Percentiles rank a stretch among this genome's conserved stretches.
Evolutionary conservation across 768 basidiomycete genomes (phyloP).

Genomic region (Dentipellis fragilis): DNA sequence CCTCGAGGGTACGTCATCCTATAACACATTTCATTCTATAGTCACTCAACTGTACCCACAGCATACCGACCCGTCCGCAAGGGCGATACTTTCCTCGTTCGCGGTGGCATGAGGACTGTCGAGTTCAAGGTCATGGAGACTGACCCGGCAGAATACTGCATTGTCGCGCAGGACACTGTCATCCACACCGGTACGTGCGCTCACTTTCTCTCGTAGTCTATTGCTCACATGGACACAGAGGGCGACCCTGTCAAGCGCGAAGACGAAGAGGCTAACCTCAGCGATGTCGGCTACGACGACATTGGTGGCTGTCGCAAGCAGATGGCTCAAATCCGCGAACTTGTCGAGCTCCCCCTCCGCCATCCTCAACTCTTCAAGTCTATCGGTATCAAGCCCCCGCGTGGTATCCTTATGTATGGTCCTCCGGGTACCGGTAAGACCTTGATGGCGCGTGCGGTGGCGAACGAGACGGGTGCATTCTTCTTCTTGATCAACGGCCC

Average conservation of each 20-base stretch:
- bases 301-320: conserved; percentile 99
- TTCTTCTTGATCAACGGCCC: conserved; percentile 99
- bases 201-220: not conserved
- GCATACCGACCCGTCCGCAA: conserved; percentile 86
- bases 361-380: conserved; percentile 99
- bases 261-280: conserved; percentile 94
- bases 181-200: conserved; percentile 71
- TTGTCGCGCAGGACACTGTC: conserved; percentile 98
- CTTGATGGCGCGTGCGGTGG: conserved; percentile 97
- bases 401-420: conserved; percentile 97
- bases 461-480: conserved; percentile 99
- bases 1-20: conserved; percentile 62
- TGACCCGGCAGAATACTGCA: conserved; percentile 96
- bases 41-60: not conserved
- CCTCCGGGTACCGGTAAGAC: conserved; percentile 99
- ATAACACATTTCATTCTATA: not conserved
- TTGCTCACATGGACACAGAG: conserved; percentile 39
- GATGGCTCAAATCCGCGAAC: conserved; percentile 98
- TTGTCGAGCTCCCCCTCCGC: conserved; percentile 94
- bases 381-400: conserved; percentile 99
- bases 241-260: conserved; percentile 98
- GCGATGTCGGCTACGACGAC: conserved; percentile 97
- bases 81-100: conserved; percentile 98
- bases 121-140: conserved; percentile 99
- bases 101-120: conserved; percentile 96